Conservation (phyloP, 371 early-diverging fungal genomes). For the Mortierella sp. region DNA sequence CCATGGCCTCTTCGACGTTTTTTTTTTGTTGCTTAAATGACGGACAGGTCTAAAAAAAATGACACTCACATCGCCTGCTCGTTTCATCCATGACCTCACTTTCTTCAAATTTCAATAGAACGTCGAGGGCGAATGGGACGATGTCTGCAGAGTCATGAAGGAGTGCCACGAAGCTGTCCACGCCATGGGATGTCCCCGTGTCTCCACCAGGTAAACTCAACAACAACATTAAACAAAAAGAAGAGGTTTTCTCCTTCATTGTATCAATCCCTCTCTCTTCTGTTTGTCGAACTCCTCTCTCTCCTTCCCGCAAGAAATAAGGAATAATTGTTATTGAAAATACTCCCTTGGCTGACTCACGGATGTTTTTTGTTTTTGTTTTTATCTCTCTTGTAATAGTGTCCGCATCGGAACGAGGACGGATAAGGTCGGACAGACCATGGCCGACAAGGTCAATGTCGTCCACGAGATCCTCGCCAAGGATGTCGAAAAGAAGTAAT, state of each 20-base stretch:
- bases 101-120: conserved; percentile 21
- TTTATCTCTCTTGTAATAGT: conserved; percentile 12
- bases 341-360: background rate
- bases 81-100: background rate
- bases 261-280: background rate
- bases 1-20: too few species aligned
- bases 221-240: background rate
- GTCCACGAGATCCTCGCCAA: conserved; percentile 54
- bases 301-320: background rate
- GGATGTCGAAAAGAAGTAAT: conserved; percentile 15
- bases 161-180: conserved; percentile 57
- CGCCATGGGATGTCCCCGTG: conserved; percentile 57
- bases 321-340: background rate
- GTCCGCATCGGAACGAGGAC: conserved; percentile 57
- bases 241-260: too few species aligned
- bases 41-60: background rate
- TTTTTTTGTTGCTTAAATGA: background rate
- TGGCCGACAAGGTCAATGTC: conserved; percentile 54
- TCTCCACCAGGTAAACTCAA: conserved; percentile 56
- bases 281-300: background rate
- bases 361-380: background rate
- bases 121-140: conserved; percentile 57
- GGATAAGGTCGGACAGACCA: conserved; percentile 51
- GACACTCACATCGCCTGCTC: too few species aligned
- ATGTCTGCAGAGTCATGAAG: conserved; percentile 54